A percentile compares a stretch with the other conserved stretches of the same genome.
Conservation (phyloP, 192 early-diverging fungal species). For the Cladochytrium replicatum region DNA sequence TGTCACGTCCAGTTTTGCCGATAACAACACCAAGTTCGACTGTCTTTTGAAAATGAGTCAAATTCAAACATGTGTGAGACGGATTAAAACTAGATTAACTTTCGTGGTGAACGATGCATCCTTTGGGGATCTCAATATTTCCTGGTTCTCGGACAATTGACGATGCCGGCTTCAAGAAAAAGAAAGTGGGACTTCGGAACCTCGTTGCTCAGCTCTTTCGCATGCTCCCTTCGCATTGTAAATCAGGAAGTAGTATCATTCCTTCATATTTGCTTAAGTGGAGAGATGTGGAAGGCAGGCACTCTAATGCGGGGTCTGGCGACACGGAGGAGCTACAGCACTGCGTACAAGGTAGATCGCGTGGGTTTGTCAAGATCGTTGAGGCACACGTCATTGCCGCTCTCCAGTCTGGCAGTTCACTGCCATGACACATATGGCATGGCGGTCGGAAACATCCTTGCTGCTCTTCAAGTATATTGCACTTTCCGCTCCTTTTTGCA, state of each 20-base stretch:
- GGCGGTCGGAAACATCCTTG: conserved; percentile 84
- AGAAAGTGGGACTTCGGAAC: conserved; percentile 76
- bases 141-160: conserved; percentile 53
- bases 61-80: conserved; percentile 2
- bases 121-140: conserved; percentile 69
- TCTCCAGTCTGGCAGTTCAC: conserved; percentile 75
- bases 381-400: conserved; percentile 67
- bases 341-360: no score
- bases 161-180: conserved; percentile 89
- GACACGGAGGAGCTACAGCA: no score
- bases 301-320: no score
- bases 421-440: conserved; percentile 98
- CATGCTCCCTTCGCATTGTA: conserved; percentile 69
- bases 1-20: conserved; percentile 66
- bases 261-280: no score
- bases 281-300: no score
- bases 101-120: conserved; percentile 77
- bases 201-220: conserved; percentile 86
- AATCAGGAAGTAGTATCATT: not conserved
- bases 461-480: conserved; percentile 50
- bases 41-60: conserved; percentile 17
- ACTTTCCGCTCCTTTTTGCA: not conserved
- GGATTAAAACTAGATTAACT: conserved; percentile 12
- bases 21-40: conserved; percentile 92
- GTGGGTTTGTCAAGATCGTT: conserved; percentile 77